Conservation (phyloP, 352 stramenopile species). For the Blastocystis sp. region DNA sequence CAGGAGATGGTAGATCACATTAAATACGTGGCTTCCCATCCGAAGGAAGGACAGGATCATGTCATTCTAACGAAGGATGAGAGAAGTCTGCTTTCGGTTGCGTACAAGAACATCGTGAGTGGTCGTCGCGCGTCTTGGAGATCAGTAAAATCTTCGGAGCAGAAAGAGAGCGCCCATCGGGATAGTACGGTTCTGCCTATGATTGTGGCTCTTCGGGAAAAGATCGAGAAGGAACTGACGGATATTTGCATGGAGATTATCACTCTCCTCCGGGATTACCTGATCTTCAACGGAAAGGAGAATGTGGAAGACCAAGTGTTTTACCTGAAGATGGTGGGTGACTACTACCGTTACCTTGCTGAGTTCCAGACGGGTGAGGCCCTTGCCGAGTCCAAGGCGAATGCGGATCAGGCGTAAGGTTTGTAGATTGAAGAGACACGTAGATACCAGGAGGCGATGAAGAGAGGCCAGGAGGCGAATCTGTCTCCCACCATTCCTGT, state of each 20-base stretch:
- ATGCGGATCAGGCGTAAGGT: conserved; percentile 56
- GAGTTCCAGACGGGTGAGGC: conserved; percentile 91
- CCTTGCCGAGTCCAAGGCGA: conserved; percentile 78
- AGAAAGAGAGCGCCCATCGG: conserved; percentile 13
- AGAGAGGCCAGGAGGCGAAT: conserved; percentile 66
- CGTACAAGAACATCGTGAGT: conserved; percentile 95
- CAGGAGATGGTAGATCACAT: conserved; percentile 86
- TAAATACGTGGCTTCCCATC: conserved; percentile 86
- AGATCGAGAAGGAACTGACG: conserved; percentile 80
- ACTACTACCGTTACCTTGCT: conserved; percentile 97
- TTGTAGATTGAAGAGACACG: background rate
- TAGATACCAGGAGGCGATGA: conserved; percentile 56
- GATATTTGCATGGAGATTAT: conserved; percentile 94
- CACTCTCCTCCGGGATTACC: conserved; percentile 87
- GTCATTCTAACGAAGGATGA: conserved; percentile 54
- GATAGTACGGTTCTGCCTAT: conserved; percentile 36
- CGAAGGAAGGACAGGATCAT: conserved; percentile 60
- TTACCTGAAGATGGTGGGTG: conserved; percentile 99
- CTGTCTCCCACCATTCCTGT: conserved; percentile 94
- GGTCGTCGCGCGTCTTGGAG: conserved; percentile 91
- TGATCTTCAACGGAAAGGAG: conserved; percentile 78
- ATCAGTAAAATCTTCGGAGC: conserved; percentile 20
- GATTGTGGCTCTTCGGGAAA: conserved; percentile 39
- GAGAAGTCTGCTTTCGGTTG: conserved; percentile 62
- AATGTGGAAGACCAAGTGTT: conserved; percentile 96